Evolutionary conservation across 345 rosid species (phyloP), one percentile per base, ranked within the genome.

Genomic region (Eucalyptus caleyi): DNA sequence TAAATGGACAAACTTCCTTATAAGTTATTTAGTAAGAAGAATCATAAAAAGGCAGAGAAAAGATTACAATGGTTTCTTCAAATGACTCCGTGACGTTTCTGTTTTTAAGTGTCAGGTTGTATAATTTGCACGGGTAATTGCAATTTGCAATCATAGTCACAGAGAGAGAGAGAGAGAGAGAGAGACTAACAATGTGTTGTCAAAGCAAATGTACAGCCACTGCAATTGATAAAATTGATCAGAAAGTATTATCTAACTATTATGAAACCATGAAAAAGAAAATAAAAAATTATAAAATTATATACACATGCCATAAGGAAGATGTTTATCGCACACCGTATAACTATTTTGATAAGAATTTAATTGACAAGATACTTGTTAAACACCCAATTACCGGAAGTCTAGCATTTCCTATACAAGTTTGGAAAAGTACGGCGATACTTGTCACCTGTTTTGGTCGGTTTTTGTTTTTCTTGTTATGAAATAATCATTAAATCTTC

Each of bases 71-170:
- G 32, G 16, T 56, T 56, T 56, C 62, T 56, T 56, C 62, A 24
- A 56, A 24, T 24, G 30, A 30, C 6, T 23, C 30, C 30, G 2
- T 56, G 30, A 9, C 13, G 62, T 23, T 56, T 13, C 62, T 24
- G 6, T 56, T 0, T 10, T 24, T 56, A 2, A 56, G 6, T 2
- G 62, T 9, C 27, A 24, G 0, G 6, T 1, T 56, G 30, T 9
- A 8, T 1, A 56, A 56, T 23, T 1, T 4, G 30, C 6, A 56
- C 30, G 1, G 62, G 3, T 4, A 56, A 56, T 56, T 24, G 62
- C 62, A 24, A 44, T 23, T 51, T 16, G 21, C 54, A 51, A 51
- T 51, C 54, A 16, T 51, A 51, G 54, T 51, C 21, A 44, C 8
- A 40, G 42, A 40, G 42, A 44, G 9, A 50, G 11, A 54, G 4